Evolutionary conservation across 768 basidiomycete species (phyloP), one percentile per base, ranked within the genome.

Genomic region (Psilocybe sp.): DNA sequence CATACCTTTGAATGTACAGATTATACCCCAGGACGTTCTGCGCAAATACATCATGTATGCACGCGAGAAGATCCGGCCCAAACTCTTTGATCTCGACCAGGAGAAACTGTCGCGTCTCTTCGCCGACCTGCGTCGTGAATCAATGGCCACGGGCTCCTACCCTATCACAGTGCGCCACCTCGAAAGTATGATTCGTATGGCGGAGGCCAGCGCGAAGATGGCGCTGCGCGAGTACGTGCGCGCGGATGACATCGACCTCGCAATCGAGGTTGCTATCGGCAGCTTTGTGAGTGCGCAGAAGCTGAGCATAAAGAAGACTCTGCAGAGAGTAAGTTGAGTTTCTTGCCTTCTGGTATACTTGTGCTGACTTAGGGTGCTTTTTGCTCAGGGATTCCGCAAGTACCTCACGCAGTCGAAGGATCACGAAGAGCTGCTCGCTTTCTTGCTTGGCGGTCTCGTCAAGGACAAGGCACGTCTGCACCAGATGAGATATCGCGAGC

Each of bases 41-140:
- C 85, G 91, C 45, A 99, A 98, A 66, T 99, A 98, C 68, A 98
- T 98, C 73, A 96, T 98, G 91, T 98, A 98, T 61, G 93, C 95
- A 0, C 84, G 92, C 52, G 97, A 98, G 62, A 89, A 85, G 64
- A 84, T 98, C 54, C 78, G 80, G 57, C 97, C 97, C 1, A 96
- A 98, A 69, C 76, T 99, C 46, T 91, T 91, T 61, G 91, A 98
- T 60, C 77, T 98, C 58, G 97, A 99, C 67, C 90, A 93, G 63
- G 93, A 98, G 63, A 98, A 98, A 71, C 80, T 98, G 18, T 77
- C 94, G 5, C 79, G 85, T n/a, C 80, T 99, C 38, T 99, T 97
- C 66, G 87, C 92, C 16, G 97, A 99, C 66, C 78, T 99, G 28
- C 87, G 97, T 33, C 87, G 94, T 54, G 97, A 99, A 65, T 98